phyloP scores from a whole-genome alignment of 805 yeast species.

The Gaillardinia entomophila region DNA sequence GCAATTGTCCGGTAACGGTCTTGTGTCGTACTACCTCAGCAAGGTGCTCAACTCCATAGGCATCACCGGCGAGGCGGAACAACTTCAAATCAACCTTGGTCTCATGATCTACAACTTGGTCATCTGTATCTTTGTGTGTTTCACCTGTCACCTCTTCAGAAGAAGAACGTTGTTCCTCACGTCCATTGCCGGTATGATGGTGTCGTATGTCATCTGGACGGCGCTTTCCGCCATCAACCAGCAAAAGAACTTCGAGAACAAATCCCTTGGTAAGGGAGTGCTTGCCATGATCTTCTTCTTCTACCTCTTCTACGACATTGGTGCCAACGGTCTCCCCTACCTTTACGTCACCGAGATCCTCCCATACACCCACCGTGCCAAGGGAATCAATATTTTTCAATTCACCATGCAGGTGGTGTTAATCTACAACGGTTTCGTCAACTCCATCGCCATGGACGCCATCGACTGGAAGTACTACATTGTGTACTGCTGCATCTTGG shows the following conservation, averaged over 20 bases:
- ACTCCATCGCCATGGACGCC: constrained; percentile 33
- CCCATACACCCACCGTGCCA: constrained; percentile 35
- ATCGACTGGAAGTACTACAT: constrained; percentile 41
- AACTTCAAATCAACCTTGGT: constrained; percentile 47
- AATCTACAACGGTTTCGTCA: constrained; percentile 19
- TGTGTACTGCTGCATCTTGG: constrained; percentile 28
- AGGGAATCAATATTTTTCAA: constrained; percentile 30
- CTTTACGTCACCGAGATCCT: constrained; percentile 40
- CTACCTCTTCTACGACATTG: constrained; percentile 37
- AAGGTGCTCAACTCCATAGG: constrained; percentile 50
- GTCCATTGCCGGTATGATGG: constrained; percentile 30
- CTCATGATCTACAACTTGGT: constrained; percentile 43
- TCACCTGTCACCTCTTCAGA: constrained; percentile 14
- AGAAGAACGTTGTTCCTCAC: constrained; percentile 32
- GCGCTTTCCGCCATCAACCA: constrained; percentile 39
- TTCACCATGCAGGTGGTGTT: constrained; percentile 12
- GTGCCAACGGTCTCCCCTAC: constrained; percentile 41
- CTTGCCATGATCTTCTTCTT: constrained; percentile 47
- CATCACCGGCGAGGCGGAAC: constrained; percentile 39
- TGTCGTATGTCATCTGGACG: constrained; percentile 39
- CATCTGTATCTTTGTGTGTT: constrained; percentile 16
- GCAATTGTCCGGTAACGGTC: constrained; percentile 49
- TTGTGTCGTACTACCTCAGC: constrained; percentile 46
- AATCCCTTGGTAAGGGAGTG: constrained; percentile 39
- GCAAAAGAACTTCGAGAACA: constrained; percentile 34